Base-by-base conservation (phyloP, 495 filamentous ascomycete species). In the Clohesyomyces aquaticus region DNA sequence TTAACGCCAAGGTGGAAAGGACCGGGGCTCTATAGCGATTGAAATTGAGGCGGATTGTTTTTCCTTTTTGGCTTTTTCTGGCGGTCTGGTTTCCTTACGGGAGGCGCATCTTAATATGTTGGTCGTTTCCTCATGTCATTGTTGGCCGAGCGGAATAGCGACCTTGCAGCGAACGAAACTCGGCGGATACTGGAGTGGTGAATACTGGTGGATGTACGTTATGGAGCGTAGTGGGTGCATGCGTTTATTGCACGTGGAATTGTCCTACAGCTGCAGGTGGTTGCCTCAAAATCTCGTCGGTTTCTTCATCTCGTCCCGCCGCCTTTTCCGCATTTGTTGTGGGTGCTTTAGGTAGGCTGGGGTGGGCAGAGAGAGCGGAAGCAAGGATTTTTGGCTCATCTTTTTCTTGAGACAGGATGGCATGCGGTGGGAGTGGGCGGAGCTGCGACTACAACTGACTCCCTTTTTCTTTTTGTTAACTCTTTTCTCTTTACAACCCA, bases 71-170 rank as follows among this genome's bases (percentile, higher is more conserved):
- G 41, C 16, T 29, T 46, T 26, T 16, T 22, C 9, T 48, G 11
- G n/a, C 6, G 21, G 32, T 6, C 26, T 21, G 29, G 55, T 46
- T 25, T 59, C 21, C 25, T 16, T 18, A 14, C 28, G 38, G 41
- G 25, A 41, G 42, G 16, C 35, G n/a, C 22, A 25, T 46, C 12
- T 18, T 61, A 51, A 38, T 38, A 61, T 61, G 28, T 52, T 32
- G 51, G 57, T 61, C 57, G 46, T 52, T 61, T 53, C 38, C 46
- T 52, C 28, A 4, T 48, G 18, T 46, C 26, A 54, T 46, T 45
- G 19, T 35, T n/a, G n/a, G n/a, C n/a, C 32, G 18, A 21, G 4
- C 11, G 27, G 54, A 47, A 18, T 47, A 8, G 21, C 43, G 4
- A 47, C 18, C 8, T n/a, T n/a, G 43, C 43, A 23, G 25, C 22